Evolutionary conservation across 139 green algal genomes (phyloP).

Genomic region (Auxenochlorella pyrenoidosa): DNA sequence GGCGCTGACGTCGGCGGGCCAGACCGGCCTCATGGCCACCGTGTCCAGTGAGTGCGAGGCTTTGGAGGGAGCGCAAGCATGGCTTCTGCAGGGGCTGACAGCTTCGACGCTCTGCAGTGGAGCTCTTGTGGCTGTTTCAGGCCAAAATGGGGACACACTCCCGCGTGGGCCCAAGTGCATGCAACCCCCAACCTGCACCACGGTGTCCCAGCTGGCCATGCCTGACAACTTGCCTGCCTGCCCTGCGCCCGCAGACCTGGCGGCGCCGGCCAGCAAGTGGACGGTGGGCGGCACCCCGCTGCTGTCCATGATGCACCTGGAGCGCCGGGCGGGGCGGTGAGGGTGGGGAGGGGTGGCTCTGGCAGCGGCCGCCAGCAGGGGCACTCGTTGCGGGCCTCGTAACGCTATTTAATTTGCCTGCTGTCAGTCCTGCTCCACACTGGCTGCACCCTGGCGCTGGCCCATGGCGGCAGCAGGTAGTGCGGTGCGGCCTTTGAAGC

Average conservation of each 20-base stretch:
- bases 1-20: constrained; percentile 47
- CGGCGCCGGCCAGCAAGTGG: constrained; percentile 50
- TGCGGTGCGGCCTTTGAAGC: constrained; percentile 44
- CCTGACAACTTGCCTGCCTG: background rate
- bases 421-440: no score
- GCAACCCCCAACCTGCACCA: background rate
- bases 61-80: no score
- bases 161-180: no score
- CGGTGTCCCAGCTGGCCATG: no score
- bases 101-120: no score
- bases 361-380: no score
- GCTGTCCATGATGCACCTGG: constrained; percentile 64
- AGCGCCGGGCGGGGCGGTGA: constrained; percentile 58
- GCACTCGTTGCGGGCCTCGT: no score
- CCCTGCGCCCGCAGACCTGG: constrained; percentile 8
- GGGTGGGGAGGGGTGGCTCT: constrained; percentile 42
- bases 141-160: no score
- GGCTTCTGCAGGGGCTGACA: no score
- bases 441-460: constrained; percentile 58
- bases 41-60: constrained; percentile 29
- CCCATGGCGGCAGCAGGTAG: constrained; percentile 64
- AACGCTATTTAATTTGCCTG: no score
- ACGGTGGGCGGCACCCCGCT: constrained; percentile 66
- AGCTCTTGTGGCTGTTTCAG: no score
- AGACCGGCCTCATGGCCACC: constrained; percentile 71